phyloP scores from a whole-genome alignment of 176 grass and related monocot species.

The Oryza glaberrima region DNA sequence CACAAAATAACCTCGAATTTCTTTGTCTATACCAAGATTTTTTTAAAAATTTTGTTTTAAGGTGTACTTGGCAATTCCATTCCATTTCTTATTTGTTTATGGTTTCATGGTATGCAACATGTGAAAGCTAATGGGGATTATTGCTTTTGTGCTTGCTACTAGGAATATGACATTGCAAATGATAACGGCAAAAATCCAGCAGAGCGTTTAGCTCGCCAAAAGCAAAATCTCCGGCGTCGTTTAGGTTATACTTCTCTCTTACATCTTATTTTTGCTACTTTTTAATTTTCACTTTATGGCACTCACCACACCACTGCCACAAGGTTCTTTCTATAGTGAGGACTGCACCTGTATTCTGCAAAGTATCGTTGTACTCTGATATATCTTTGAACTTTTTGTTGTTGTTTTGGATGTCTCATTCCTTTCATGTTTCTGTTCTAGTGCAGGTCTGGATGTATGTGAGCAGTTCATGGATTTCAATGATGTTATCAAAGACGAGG shows the following conservation, averaged over 20 bases:
- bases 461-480: conserved; percentile 99
- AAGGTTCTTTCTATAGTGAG: background rate
- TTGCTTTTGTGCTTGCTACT: conserved; percentile 43
- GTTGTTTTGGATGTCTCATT: conserved; percentile 22
- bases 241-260: conserved; percentile 69
- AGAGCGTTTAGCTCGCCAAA: conserved; percentile 89
- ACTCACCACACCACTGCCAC: background rate
- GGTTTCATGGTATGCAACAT: background rate
- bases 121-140: conserved; percentile 18
- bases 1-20: conserved; percentile 38
- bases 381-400: conserved; percentile 11
- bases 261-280: background rate
- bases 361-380: background rate
- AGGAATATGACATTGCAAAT: conserved; percentile 95
- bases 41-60: conserved; percentile 15
- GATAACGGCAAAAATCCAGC: conserved; percentile 83
- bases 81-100: conserved; percentile 16
- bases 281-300: conserved; percentile 11
- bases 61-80: conserved; percentile 2
- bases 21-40: conserved; percentile 36
- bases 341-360: background rate
- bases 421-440: conserved; percentile 38
- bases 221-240: conserved; percentile 92
- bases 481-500: conserved; percentile 96
- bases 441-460: conserved; percentile 93